Conservation (phyloP, 495 filamentous ascomycete species). For the Copromyces sp. region DNA sequence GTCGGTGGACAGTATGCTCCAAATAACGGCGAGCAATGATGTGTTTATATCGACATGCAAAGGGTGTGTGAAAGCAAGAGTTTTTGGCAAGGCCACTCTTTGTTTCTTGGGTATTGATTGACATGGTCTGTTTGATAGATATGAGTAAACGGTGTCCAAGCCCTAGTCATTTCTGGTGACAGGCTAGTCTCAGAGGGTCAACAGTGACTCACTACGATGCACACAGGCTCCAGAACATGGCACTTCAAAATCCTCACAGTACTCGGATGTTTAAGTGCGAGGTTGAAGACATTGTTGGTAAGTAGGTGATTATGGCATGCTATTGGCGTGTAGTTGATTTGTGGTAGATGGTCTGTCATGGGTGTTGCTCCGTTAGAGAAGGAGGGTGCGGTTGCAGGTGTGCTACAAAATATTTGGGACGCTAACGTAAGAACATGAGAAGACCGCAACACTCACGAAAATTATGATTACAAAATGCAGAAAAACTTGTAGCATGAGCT, state of each 20-base stretch:
- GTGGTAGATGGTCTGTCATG: too few species aligned
- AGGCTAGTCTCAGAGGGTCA: neutral
- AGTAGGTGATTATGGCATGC: too few species aligned
- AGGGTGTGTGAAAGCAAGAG: neutral
- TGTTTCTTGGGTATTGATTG: neutral
- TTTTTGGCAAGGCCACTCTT: neutral
- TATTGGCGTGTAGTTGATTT: too few species aligned
- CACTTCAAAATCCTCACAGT: too few species aligned
- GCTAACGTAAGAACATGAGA: neutral
- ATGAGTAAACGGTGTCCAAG: neutral
- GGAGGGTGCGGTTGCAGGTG: too few species aligned
- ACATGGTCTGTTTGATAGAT: neutral
- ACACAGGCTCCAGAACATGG: too few species aligned
- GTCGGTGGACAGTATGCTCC: neutral
- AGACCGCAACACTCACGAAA: neutral
- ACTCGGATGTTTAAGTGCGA: too few species aligned
- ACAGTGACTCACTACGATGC: neutral
- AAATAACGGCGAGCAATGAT: neutral
- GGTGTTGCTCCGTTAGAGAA: too few species aligned
- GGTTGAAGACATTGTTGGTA: too few species aligned
- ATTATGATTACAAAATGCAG: neutral
- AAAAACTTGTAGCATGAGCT: neutral
- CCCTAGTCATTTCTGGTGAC: neutral
- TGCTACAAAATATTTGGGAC: neutral
- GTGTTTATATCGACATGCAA: neutral